phyloP scores from a whole-genome alignment of 2,329 filamentous ascomycete genomes.

The Colletotrichum sp. region DNA sequence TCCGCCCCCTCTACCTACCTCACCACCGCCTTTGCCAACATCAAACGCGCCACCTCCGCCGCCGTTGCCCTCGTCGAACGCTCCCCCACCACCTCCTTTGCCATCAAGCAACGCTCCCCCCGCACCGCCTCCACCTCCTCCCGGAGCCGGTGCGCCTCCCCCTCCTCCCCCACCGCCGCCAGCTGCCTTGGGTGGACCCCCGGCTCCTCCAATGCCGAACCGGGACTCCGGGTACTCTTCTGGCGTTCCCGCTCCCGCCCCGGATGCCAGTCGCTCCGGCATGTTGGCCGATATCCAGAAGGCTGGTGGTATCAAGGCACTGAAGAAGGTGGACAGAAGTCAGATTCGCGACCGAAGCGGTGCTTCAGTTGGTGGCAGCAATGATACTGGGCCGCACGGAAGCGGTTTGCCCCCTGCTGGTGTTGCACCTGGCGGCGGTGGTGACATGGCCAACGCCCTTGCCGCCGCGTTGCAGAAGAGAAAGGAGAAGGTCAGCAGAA shows the following conservation, averaged over 20 bases:
- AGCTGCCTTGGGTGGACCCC: conserved; percentile 41
- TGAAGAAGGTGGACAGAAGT: conserved; percentile 76
- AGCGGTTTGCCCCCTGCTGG: conserved; percentile 58
- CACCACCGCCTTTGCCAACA: conserved; percentile 20
- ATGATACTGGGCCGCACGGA: conserved; percentile 55
- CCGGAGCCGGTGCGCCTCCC: conserved; percentile 38
- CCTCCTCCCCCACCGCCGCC: conserved; percentile 40
- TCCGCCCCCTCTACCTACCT: conserved; percentile 37
- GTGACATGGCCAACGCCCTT: conserved; percentile 81
- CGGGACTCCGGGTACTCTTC: conserved; percentile 64
- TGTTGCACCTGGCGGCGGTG: conserved; percentile 55
- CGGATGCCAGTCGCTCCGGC: conserved; percentile 57
- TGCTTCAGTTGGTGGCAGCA: conserved; percentile 54
- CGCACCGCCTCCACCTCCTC: conserved; percentile 43
- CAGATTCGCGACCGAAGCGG: conserved; percentile 76
- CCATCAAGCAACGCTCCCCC: conserved; percentile 33
- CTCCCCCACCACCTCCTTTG: conserved; percentile 44
- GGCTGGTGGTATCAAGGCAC: conserved; percentile 66
- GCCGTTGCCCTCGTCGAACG: conserved; percentile 35
- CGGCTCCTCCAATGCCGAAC: conserved; percentile 61
- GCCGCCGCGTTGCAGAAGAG: conserved; percentile 79
- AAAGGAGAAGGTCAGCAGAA: conserved; percentile 93
- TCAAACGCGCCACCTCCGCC: conserved; percentile 34
- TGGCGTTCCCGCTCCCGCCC: conserved; percentile 51
- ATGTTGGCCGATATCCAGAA: conserved; percentile 76